phyloP scores from a whole-genome alignment of 2,329 filamentous ascomycete species.

The Colletotrichum gigasporum region DNA sequence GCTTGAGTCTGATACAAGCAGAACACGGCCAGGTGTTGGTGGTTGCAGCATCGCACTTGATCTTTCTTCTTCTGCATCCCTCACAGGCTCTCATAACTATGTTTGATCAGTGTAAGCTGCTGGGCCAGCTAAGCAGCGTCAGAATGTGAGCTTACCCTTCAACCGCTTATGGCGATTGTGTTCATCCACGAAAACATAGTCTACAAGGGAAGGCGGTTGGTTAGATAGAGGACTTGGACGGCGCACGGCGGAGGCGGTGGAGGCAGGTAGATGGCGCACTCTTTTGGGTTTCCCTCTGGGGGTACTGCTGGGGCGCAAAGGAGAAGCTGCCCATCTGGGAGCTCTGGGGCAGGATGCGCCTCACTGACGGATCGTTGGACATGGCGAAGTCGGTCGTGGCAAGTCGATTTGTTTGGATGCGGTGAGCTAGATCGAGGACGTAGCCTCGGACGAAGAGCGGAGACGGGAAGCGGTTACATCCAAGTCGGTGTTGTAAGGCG shows the following conservation, averaged over 20 bases:
- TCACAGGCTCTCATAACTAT: slow-evolving; percentile 97
- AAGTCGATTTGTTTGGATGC: slow-evolving; percentile 12
- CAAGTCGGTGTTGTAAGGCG: slow-evolving; percentile 9
- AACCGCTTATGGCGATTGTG: slow-evolving; percentile 97
- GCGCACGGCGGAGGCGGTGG: neutral
- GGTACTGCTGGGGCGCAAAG: slow-evolving; percentile 71
- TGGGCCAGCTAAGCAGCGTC: neutral
- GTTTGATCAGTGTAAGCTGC: slow-evolving; percentile 10
- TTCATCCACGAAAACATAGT: slow-evolving; percentile 99
- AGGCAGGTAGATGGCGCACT: slow-evolving; percentile 63
- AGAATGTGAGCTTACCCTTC: slow-evolving; percentile 72
- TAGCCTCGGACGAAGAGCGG: slow-evolving; percentile 25
- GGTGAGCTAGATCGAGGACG: slow-evolving; percentile 28
- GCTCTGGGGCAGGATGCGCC: slow-evolving; percentile 73
- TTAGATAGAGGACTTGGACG: slow-evolving; percentile 38
- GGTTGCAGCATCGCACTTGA: slow-evolving; percentile 96
- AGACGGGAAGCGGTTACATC: slow-evolving; percentile 29
- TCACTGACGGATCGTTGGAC: slow-evolving; percentile 70
- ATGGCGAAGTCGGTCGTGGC: slow-evolving; percentile 48
- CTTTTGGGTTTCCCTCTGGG: slow-evolving; percentile 79
- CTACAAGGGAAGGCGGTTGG: slow-evolving; percentile 55
- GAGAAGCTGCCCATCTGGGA: slow-evolving; percentile 79
- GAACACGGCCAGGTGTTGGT: slow-evolving; percentile 98
- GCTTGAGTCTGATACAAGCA: slow-evolving; percentile 89
- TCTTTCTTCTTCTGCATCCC: slow-evolving; percentile 93